Evolutionary conservation across 2,329 filamentous ascomycete genomes (phyloP), one percentile per base, ranked within the genome.

Genomic region (Aspergillus jensenii): DNA sequence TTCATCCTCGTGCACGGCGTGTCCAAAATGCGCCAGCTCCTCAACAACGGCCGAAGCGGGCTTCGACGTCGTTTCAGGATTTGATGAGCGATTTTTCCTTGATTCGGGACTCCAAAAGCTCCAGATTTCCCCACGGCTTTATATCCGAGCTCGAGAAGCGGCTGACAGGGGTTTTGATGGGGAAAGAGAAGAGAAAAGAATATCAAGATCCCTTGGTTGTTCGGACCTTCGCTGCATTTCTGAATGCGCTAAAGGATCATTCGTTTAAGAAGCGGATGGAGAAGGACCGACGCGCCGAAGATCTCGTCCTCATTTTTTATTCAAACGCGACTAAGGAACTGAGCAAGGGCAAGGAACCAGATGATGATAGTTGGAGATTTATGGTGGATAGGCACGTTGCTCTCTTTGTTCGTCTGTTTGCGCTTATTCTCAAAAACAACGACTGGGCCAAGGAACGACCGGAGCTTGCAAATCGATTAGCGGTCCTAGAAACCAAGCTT

Each of bases 331-430:
- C 91, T 46, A 96, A 96, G 73, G 93, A 96, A 61, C 84, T 96
- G 68, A 87, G 90, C 74, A 90, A 91, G 73, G 84, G 89, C 53
- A 90, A 90, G 74, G 76, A 84, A 1, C 82, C 87, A 0, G 89
- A 90, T 47, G 93, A 98, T 73, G 91, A 96, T 72, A 85, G 86
- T 53, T 97, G 91, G 90, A 96, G 95, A 77, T 81, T 90, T 58
- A 86, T 98, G 76, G 92, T 96, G 17, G 95, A 99, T 74, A 87
- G 93, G 55, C 95, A 99, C 74, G 88, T 98, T 56, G 95, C 95
- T 50, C 84, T 99, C 59, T 99, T 99, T 72, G 89, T 99, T 63
- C 87, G 95, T 49, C 82, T 99, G 50, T 86, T 96, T 67, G 88
- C 87, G 66, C 86, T 87, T 63, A 90, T 92, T 19, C 78, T 98